Evolutionary conservation across 768 basidiomycete species (phyloP).

Genomic region (Termitomyces heimii): DNA sequence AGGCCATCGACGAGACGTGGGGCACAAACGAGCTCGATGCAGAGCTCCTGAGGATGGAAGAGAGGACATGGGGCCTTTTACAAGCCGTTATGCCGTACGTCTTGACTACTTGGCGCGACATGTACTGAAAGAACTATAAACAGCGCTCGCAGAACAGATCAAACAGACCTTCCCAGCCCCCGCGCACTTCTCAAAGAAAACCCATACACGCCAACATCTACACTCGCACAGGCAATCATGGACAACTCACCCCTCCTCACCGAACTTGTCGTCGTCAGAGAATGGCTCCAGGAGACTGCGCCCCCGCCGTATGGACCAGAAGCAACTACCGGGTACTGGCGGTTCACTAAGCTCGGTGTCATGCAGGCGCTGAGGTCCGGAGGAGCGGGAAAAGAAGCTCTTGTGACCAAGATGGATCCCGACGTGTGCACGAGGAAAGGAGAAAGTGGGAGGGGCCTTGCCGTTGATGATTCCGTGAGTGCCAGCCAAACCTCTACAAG

Average conservation of each 20-base stretch:
- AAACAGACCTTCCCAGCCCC: slow-evolving; percentile 40
- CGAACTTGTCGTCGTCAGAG: slow-evolving; percentile 78
- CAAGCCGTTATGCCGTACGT: slow-evolving; percentile 75
- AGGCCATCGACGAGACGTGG: slow-evolving; percentile 26
- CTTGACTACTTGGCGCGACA: background rate
- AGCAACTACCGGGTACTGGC: slow-evolving; percentile 78
- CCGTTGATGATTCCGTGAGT: slow-evolving; percentile 74
- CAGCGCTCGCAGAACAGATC: slow-evolving; percentile 62
- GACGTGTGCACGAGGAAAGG: slow-evolving; percentile 66
- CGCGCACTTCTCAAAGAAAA: slow-evolving; percentile 58
- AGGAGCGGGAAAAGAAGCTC: slow-evolving; percentile 32
- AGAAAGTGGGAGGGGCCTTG: slow-evolving; percentile 54
- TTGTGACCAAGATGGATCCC: slow-evolving; percentile 73
- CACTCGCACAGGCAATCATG: slow-evolving; percentile 71
- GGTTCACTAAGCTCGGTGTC: slow-evolving; percentile 71
- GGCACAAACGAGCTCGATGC: slow-evolving; percentile 41
- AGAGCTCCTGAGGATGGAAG: slow-evolving; percentile 63
- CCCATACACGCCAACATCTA: slow-evolving; percentile 76
- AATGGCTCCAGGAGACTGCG: slow-evolving; percentile 83
- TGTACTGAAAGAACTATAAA: background rate
- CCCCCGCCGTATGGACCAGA: slow-evolving; percentile 55
- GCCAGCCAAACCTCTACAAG: no score
- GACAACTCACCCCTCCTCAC: slow-evolving; percentile 57
- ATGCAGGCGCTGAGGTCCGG: slow-evolving; percentile 60
- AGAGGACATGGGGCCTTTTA: slow-evolving; percentile 77